phyloP scores from a whole-genome alignment of 75 land plant species.

The Isoetes taiwanensis region DNA sequence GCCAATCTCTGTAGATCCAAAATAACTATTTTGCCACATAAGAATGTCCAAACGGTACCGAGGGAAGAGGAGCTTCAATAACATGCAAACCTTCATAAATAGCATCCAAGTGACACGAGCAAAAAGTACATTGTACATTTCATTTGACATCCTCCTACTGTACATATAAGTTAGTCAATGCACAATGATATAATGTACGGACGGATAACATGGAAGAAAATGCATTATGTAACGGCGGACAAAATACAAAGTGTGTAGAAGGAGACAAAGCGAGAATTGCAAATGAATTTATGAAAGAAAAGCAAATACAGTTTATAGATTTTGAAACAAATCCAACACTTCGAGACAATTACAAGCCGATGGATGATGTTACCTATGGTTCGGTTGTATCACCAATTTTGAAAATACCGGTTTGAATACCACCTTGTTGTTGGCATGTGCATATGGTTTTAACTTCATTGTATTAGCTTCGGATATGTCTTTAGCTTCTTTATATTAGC shows the following conservation, averaged over 20 bases:
- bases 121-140: slow-evolving; percentile 7
- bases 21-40: too few relatives aligned
- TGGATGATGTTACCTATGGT: not conserved
- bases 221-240: not conserved
- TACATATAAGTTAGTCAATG: not conserved
- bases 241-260: not conserved
- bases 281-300: not conserved
- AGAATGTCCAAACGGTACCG: too few relatives aligned
- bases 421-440: slow-evolving; percentile 2
- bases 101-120: not conserved
- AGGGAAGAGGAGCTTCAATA: too few relatives aligned
- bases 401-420: not conserved
- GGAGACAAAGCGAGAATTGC: not conserved
- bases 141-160: slow-evolving; percentile 1
- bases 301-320: slow-evolving; percentile 6
- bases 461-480: too few relatives aligned
- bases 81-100: slow-evolving; percentile 6
- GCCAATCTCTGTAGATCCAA: too few relatives aligned
- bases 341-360: not conserved
- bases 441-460: too few relatives aligned
- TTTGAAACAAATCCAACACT: slow-evolving; percentile 2
- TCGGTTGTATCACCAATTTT: not conserved
- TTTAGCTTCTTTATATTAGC: not conserved
- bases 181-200: not conserved
- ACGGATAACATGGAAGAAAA: not conserved